A percentile compares a stretch with the other conserved stretches of the same genome.
Conservation (phyloP, 2,329 filamentous ascomycete species). For the Trichoderma gracile region DNA sequence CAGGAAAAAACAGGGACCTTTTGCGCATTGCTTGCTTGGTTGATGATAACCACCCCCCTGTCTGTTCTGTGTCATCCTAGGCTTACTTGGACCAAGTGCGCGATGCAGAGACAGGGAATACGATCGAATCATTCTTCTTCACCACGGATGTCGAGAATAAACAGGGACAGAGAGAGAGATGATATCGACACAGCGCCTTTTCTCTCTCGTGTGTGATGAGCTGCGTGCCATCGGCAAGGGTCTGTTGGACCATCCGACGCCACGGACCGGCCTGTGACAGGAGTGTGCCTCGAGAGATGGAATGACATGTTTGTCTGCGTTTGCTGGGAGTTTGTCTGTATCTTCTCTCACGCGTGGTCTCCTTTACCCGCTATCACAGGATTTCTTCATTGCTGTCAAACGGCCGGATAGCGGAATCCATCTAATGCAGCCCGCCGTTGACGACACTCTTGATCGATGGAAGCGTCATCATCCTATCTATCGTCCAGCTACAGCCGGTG, state of each 20-base stretch:
- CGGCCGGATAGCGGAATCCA: background rate
- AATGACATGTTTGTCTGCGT: slow-evolving; percentile 3
- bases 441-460: background rate
- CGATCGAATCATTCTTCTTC: background rate
- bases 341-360: background rate
- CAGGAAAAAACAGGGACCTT: background rate
- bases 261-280: slow-evolving; percentile 11
- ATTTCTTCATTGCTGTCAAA: slow-evolving; percentile 1
- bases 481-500: background rate
- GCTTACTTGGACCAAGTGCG: no score
- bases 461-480: no score
- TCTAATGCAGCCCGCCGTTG: background rate
- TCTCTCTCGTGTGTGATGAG: background rate
- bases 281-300: background rate
- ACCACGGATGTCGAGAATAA: background rate
- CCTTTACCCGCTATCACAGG: background rate
- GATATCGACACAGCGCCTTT: no score
- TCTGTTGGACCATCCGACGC: slow-evolving; percentile 17
- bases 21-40: background rate
- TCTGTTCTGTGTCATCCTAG: background rate
- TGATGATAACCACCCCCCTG: background rate
- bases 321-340: background rate
- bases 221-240: slow-evolving; percentile 19
- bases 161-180: no score
- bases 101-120: background rate